Percentiles rank a stretch among this genome's conserved stretches.
phyloP scores from a whole-genome alignment of 1,139 yeast species.

The Yamadazyma sp. region DNA sequence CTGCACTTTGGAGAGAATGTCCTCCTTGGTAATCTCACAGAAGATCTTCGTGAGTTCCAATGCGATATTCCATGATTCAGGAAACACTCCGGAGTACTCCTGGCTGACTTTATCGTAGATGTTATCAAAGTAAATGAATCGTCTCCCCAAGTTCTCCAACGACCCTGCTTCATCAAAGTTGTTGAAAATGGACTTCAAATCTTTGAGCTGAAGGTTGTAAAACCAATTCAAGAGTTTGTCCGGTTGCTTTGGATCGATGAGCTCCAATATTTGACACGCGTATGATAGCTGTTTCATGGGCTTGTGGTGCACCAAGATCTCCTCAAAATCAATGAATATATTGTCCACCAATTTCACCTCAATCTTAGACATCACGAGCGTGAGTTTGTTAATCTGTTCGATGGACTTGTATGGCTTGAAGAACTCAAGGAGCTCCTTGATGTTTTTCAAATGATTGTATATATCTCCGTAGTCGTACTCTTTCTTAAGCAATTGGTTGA shows the following conservation, averaged over 20 bases:
- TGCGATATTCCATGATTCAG: conserved; percentile 70
- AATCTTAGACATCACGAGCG: conserved; percentile 61
- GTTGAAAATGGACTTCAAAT: conserved; percentile 72
- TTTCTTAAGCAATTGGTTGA: conserved; percentile 55
- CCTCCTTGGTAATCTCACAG: conserved; percentile 68
- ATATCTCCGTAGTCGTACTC: conserved; percentile 63
- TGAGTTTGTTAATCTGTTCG: conserved; percentile 72
- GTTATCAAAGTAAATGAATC: conserved; percentile 80
- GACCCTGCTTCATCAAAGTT: conserved; percentile 91
- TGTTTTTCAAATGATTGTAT: conserved; percentile 68
- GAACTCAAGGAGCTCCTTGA: conserved; percentile 71
- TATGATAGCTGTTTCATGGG: conserved; percentile 38
- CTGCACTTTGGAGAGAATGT: conserved; percentile 42
- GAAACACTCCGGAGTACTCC: conserved; percentile 57
- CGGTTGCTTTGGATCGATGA: conserved; percentile 60
- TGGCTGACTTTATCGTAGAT: conserved; percentile 61
- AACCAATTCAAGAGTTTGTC: conserved; percentile 74
- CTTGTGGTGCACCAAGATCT: conserved; percentile 25
- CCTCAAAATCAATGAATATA: conserved; percentile 74
- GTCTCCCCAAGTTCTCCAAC: conserved; percentile 76
- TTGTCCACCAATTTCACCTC: conserved; percentile 70
- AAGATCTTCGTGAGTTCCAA: conserved; percentile 60
- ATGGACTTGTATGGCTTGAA: conserved; percentile 84
- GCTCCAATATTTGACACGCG: conserved; percentile 74
- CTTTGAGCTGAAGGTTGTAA: conserved; percentile 67